Conservation (phyloP, 768 basidiomycete genomes). For the Russula abietina region DNA sequence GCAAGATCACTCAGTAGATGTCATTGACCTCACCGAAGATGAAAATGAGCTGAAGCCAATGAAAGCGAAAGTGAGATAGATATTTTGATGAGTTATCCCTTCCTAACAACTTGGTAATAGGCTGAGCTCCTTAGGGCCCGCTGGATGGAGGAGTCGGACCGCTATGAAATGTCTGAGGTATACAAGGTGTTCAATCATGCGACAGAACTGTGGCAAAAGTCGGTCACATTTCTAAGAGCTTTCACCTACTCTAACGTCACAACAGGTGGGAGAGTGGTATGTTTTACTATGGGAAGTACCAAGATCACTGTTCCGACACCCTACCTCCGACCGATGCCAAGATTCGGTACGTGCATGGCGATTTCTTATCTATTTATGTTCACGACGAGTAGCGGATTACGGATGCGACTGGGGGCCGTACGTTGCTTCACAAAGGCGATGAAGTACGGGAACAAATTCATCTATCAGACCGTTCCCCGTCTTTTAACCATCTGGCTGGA, state of each 20-base stretch:
- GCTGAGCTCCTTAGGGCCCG: conserved; percentile 76
- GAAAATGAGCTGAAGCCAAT: conserved; percentile 45
- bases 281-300: conserved; percentile 84
- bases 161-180: conserved; percentile 64
- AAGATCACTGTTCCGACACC: conserved; percentile 67
- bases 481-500: conserved; percentile 94
- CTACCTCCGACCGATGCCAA: conserved; percentile 42
- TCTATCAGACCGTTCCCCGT: conserved; percentile 92
- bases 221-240: conserved; percentile 18
- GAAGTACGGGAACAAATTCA: conserved; percentile 82
- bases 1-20: conserved; percentile 28
- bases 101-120: conserved; percentile 34
- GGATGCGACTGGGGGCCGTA: conserved; percentile 62
- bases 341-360: conserved; percentile 36
- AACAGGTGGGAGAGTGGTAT: conserved; percentile 76
- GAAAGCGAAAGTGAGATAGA: conserved; percentile 59
- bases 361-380: neutral
- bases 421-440: conserved; percentile 66
- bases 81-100: neutral
- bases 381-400: conserved; percentile 43
- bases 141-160: conserved; percentile 88
- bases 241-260: neutral
- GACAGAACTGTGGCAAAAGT: conserved; percentile 47
- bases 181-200: conserved; percentile 52
- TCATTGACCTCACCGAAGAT: conserved; percentile 56